Evolutionary conservation across 345 rosid genomes (phyloP).

Genomic region (Mallotus nudiflorus): DNA sequence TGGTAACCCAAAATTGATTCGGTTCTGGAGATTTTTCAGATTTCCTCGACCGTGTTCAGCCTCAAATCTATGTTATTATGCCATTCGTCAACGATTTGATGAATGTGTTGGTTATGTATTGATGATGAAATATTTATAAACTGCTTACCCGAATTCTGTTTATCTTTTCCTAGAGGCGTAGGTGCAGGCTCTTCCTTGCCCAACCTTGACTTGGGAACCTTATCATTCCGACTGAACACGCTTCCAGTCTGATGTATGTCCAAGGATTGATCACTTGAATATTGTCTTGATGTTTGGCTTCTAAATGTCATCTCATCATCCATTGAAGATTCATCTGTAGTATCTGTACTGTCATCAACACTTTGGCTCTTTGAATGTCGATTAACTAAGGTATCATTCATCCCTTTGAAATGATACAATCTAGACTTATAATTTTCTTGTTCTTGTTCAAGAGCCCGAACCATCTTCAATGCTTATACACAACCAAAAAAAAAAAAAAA

Average conservation of each 20-base stretch:
- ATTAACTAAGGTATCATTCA: constrained; percentile 37
- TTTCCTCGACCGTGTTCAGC: too few species aligned
- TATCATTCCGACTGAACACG: constrained; percentile 17
- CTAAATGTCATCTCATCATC: constrained; percentile 24
- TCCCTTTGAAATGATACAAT: constrained; percentile 59
- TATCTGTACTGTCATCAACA: constrained; percentile 32
- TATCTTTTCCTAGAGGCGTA: constrained; percentile 9
- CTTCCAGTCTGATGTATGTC: constrained; percentile 30
- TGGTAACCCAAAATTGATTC: too few species aligned
- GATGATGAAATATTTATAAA: too few species aligned
- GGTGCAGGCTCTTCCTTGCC: constrained; percentile 21
- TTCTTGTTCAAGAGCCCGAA: constrained; percentile 58
- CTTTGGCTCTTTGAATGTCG: constrained; percentile 51
- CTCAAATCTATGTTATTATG: too few species aligned
- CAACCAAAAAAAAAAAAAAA: not conserved
- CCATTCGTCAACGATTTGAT: too few species aligned
- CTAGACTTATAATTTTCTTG: constrained; percentile 51
- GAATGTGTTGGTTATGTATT: too few species aligned
- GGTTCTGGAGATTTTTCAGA: too few species aligned
- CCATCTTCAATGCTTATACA: constrained; percentile 35
- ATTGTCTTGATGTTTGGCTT: constrained; percentile 31
- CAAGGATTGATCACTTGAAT: constrained; percentile 7
- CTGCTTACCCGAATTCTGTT: constrained; percentile 31
- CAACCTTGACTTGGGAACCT: constrained; percentile 22
- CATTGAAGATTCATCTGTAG: constrained; percentile 27